These are phyloP conservation scores for Vigna unguiculata DNA, from an alignment of 306 rosid species.

Conservation along the genomic window DNA sequence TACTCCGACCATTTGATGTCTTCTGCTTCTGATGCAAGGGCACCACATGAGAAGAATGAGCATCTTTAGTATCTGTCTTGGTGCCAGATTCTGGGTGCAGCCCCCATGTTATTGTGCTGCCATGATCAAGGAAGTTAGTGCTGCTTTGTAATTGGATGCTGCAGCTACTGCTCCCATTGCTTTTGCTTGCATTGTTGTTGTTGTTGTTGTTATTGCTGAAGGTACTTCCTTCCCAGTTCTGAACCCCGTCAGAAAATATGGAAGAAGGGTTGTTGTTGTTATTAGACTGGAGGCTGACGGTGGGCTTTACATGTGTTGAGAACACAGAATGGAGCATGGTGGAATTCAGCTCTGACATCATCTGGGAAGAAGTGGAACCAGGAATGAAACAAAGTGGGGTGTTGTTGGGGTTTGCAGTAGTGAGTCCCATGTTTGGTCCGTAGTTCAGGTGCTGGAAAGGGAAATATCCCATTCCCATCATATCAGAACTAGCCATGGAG, in stretches of 20 bases:
- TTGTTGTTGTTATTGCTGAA: constrained; percentile 26
- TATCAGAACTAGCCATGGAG: constrained; percentile 54
- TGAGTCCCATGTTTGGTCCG: constrained; percentile 51
- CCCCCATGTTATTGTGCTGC: constrained; percentile 51
- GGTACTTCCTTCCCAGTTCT: constrained; percentile 58
- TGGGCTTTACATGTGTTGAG: constrained; percentile 46
- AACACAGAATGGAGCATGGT: constrained; percentile 55
- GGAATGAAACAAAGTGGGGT: constrained; percentile 59
- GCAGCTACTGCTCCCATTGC: constrained; percentile 50
- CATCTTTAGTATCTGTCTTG: constrained; percentile 42
- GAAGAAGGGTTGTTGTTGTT: constrained; percentile 39
- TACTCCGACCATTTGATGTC: constrained; percentile 85
- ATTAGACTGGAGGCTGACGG: constrained; percentile 58
- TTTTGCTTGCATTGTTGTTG: constrained; percentile 48
- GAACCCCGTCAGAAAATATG: constrained; percentile 53
- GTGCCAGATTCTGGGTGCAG: constrained; percentile 46
- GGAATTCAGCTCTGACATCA: constrained; percentile 51
- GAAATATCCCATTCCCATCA: constrained; percentile 56
- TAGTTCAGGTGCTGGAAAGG: constrained; percentile 61
- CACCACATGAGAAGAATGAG: constrained; percentile 15
- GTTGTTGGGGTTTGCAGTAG: constrained; percentile 21
- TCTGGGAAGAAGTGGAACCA: constrained; percentile 50
- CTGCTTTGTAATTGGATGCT: constrained; percentile 49
- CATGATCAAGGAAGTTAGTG: constrained; percentile 45
- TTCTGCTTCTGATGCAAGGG: constrained; percentile 51